Evolutionary conservation across 495 filamentous ascomycete genomes (phyloP).

Genomic region (Penicillium paxilli): DNA sequence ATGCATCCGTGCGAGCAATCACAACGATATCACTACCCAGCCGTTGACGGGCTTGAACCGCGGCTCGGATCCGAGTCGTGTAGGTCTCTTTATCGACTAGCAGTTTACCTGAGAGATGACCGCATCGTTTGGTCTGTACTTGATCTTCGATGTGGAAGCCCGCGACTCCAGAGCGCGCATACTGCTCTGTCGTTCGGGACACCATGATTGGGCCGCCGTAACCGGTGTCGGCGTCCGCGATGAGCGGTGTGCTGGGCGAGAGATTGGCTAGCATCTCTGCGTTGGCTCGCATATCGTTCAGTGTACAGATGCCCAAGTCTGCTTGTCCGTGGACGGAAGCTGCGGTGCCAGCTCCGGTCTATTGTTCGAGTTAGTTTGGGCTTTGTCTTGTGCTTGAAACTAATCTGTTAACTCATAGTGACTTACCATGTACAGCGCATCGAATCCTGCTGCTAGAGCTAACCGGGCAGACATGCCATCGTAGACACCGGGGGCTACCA

Average conservation of each 20-base stretch:
- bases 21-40: conserved; percentile 62
- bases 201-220: conserved; percentile 68
- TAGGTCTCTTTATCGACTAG: conserved; percentile 56
- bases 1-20: conserved; percentile 68
- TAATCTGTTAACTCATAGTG: neutral
- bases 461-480: conserved; percentile 68
- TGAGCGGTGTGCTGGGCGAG: conserved; percentile 51
- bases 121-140: conserved; percentile 66
- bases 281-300: conserved; percentile 47
- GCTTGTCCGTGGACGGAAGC: conserved; percentile 66
- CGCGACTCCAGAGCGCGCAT: conserved; percentile 65
- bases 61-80: conserved; percentile 58
- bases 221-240: conserved; percentile 71
- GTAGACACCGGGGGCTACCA: conserved; percentile 65
- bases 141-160: conserved; percentile 76
- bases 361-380: conserved; percentile 3
- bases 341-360: conserved; percentile 68
- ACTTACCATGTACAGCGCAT: conserved; percentile 64
- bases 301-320: conserved; percentile 61
- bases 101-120: conserved; percentile 62
- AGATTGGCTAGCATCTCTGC: conserved; percentile 46
- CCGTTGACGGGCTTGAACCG: conserved; percentile 49
- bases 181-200: conserved; percentile 60
- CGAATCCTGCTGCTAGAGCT: conserved; percentile 59
- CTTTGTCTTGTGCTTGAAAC: no score